phyloP scores from a whole-genome alignment of 2,329 filamentous ascomycete genomes.

The Microascus cirrosus region DNA sequence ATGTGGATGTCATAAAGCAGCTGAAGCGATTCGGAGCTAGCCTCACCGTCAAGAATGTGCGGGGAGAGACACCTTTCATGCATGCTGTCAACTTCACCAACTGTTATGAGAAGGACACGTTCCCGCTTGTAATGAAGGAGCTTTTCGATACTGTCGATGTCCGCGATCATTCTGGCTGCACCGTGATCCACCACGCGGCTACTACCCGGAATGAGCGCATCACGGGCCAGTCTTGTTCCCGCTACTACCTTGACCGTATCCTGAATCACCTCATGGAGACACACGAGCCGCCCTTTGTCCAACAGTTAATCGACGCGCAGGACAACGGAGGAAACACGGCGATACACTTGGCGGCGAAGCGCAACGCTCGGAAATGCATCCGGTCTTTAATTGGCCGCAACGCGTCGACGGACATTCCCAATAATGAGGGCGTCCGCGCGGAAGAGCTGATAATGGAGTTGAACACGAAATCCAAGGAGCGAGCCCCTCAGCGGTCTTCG shows the following conservation, averaged over 20 bases:
- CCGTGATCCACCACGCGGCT: constrained; percentile 89
- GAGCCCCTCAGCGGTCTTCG: constrained; percentile 64
- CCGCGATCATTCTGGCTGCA: constrained; percentile 70
- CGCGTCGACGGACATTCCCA: constrained; percentile 72
- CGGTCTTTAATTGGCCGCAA: constrained; percentile 69
- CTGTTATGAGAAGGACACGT: constrained; percentile 87
- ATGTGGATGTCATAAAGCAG: constrained; percentile 82
- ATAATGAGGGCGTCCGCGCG: constrained; percentile 70
- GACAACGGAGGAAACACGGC: constrained; percentile 88
- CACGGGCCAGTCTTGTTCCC: constrained; percentile 76
- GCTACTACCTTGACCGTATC: constrained; percentile 88
- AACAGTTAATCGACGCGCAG: constrained; percentile 67
- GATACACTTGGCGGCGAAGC: constrained; percentile 60
- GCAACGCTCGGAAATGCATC: constrained; percentile 81
- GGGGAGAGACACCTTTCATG: constrained; percentile 87
- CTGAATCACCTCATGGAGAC: constrained; percentile 77
- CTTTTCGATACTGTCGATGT: constrained; percentile 72
- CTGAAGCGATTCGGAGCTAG: constrained; percentile 72
- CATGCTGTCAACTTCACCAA: constrained; percentile 93
- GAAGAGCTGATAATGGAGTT: constrained; percentile 71
- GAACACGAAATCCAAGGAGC: constrained; percentile 58
- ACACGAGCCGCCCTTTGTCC: constrained; percentile 64
- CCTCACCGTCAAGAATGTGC: constrained; percentile 56
- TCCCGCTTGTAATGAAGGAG: constrained; percentile 73
- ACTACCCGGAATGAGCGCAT: constrained; percentile 72